These are phyloP conservation scores for Gaertneriomyces sp. DNA, from an alignment of 192 early-diverging fungal species.

Conservation along the genomic window DNA sequence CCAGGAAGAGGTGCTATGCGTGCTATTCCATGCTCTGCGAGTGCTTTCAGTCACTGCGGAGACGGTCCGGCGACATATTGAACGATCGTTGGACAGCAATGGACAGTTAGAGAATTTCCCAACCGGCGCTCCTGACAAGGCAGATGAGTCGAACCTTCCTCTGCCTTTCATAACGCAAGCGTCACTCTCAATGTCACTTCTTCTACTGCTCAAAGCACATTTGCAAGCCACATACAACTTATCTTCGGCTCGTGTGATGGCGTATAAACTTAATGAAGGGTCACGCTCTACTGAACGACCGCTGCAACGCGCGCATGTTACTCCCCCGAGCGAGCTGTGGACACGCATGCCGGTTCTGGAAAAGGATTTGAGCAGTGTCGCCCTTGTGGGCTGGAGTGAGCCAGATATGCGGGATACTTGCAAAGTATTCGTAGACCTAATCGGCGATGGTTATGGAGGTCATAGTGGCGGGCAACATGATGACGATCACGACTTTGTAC, in stretches of 20 bases:
- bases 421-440: no score
- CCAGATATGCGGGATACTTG: no score
- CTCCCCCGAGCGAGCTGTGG: conserved; percentile 33
- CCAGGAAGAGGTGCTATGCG: conserved; percentile 74
- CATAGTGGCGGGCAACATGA: no score
- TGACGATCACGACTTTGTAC: no score
- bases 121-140: no score
- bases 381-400: no score
- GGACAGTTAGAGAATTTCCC: no score
- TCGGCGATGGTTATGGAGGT: no score
- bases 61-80: conserved; percentile 44
- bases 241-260: conserved; percentile 25
- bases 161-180: conserved; percentile 41
- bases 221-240: conserved; percentile 58
- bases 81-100: not conserved
- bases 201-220: conserved; percentile 61
- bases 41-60: conserved; percentile 70
- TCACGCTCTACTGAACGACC: conserved; percentile 53
- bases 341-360: conserved; percentile 31
- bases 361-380: no score
- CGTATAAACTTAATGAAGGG: conserved; percentile 29
- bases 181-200: conserved; percentile 59
- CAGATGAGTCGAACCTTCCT: no score
- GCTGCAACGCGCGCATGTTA: conserved; percentile 42
- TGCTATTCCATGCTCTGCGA: conserved; percentile 70